Evolutionary conservation across 345 rosid genomes (phyloP), one percentile per base, ranked within the genome.

Genomic region (Citrus maxima): DNA sequence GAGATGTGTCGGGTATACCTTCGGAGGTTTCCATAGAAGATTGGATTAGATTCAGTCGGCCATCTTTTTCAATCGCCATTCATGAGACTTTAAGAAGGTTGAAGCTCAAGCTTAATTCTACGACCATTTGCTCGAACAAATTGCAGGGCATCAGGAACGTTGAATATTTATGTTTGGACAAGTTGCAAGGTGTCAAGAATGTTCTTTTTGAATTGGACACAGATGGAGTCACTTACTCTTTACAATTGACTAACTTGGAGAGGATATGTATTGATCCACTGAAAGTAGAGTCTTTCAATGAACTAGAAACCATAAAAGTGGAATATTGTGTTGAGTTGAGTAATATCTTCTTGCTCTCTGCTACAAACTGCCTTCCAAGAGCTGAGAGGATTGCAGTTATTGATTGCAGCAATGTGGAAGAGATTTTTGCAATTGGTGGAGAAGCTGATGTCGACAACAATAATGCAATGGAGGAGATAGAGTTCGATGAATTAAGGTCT

Each of bases 301-400:
- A 70, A 37, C 28, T 84, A 9, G 69, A 28, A 73, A 49, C 8
- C 1, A 12, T 84, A 2, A 55, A 25, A 5, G 81, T 84, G 10
- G 18, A 5, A 30, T 1, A 9, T 10, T 82, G 81, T 30, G 8
- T 22, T 0, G 64, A 10, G 22, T 24, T 86, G 55, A 78, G 34
- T 21, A 72, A 27, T 10, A 56, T 80, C 9, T 80, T 82, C 54
- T 49, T 69, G 2, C 27, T 80, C 9, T 78, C 84, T 49, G 37
- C 71, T 12, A 22, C 74, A 19, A 25, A 60, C 32, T 34, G 70
- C 10, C 83, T 83, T 67, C 46, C 46, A 5, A 72, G 38, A 9
- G 83, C 77, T 58, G 70, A 74, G 38, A 51, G 63, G 21, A 79
- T 83, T 40, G 40, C 71, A 16, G 76, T 81, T 25, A 25, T 3